phyloP scores from a whole-genome alignment of 1,139 yeast genomes.

The Suhomyces ambrosiae region DNA sequence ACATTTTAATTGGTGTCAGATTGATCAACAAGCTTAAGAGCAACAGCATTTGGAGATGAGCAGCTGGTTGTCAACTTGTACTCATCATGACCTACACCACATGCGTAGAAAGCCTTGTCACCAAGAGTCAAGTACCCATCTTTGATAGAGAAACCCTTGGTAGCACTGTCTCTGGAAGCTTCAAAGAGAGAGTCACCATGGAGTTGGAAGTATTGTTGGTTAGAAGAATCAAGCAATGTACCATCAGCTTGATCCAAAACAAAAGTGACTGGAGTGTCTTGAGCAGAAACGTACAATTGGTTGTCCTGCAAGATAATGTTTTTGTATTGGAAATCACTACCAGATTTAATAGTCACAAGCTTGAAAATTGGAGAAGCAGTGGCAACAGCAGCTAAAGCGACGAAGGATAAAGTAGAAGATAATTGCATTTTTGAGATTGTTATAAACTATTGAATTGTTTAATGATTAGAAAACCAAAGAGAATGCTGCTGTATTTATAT shows the following conservation, averaged over 20 bases:
- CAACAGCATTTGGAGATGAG: slow-evolving; percentile 13
- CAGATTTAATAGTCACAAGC: slow-evolving; percentile 9
- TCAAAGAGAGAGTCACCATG: slow-evolving; percentile 22
- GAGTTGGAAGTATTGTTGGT: slow-evolving; percentile 2
- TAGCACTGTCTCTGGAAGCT: slow-evolving; percentile 3
- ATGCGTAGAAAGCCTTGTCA: slow-evolving; percentile 9
- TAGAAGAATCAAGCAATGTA: slow-evolving; percentile 4
- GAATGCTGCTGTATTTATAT: background rate
- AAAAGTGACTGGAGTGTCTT: slow-evolving; percentile 2
- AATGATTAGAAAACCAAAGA: background rate
- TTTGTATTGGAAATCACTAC: slow-evolving; percentile 7
- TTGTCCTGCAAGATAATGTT: slow-evolving; percentile 2
- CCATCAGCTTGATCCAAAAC: slow-evolving; percentile 6
- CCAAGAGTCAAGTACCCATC: slow-evolving; percentile 9
- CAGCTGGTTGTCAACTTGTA: slow-evolving; percentile 8
- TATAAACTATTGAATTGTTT: background rate
- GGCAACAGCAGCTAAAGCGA: slow-evolving; percentile 23
- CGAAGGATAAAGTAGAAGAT: slow-evolving; percentile 18
- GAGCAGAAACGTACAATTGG: slow-evolving; percentile 1
- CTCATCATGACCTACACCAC: slow-evolving; percentile 5
- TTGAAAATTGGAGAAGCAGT: slow-evolving; percentile 23
- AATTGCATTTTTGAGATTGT: slow-evolving; percentile 11
- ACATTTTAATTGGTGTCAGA: slow-evolving; percentile 2
- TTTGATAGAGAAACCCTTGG: slow-evolving; percentile 6
- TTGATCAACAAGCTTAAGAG: slow-evolving; percentile 12